phyloP scores from a whole-genome alignment of 2,329 filamentous ascomycete species.

The Amphichorda felina region DNA sequence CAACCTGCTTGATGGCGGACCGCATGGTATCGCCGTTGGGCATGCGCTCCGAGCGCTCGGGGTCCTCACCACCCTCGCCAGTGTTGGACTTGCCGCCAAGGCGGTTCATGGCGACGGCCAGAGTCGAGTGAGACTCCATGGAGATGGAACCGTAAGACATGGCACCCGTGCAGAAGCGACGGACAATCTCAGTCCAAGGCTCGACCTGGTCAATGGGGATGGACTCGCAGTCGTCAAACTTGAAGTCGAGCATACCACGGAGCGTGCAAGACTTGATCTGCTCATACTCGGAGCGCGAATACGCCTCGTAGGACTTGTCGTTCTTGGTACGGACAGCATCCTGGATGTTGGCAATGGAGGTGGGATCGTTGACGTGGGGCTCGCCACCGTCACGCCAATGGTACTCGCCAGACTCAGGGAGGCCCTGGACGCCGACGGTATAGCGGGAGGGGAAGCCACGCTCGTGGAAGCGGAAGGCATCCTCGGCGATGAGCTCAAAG shows the following conservation, averaged over 20 bases:
- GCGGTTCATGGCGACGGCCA: slow-evolving; percentile 94
- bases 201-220: slow-evolving; percentile 96
- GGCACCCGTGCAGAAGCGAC: slow-evolving; percentile 89
- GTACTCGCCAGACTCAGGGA: slow-evolving; percentile 90
- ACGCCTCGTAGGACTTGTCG: slow-evolving; percentile 96
- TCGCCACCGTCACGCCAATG: slow-evolving; percentile 97
- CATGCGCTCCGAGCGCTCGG: slow-evolving; percentile 76
- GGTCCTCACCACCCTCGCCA: slow-evolving; percentile 91
- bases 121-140: slow-evolving; percentile 93
- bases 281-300: slow-evolving; percentile 86
- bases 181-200: slow-evolving; percentile 95
- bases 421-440: slow-evolving; percentile 65
- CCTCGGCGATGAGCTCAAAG: slow-evolving; percentile 86
- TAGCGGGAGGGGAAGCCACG: slow-evolving; percentile 76
- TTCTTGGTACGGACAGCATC: slow-evolving; percentile 96
- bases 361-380: slow-evolving; percentile 88
- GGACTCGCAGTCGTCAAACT: slow-evolving; percentile 74
- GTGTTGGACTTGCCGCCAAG: slow-evolving; percentile 96
- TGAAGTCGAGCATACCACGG: slow-evolving; percentile 88
- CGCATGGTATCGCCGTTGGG: slow-evolving; percentile 94
- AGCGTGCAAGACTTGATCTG: slow-evolving; percentile 95
- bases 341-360: slow-evolving; percentile 92
- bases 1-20: slow-evolving; percentile 95
- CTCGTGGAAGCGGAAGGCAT: slow-evolving; percentile 91
- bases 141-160: slow-evolving; percentile 99